Evolutionary conservation across 768 basidiomycete species (phyloP).

Genomic region (Crassisporium funariophilum): DNA sequence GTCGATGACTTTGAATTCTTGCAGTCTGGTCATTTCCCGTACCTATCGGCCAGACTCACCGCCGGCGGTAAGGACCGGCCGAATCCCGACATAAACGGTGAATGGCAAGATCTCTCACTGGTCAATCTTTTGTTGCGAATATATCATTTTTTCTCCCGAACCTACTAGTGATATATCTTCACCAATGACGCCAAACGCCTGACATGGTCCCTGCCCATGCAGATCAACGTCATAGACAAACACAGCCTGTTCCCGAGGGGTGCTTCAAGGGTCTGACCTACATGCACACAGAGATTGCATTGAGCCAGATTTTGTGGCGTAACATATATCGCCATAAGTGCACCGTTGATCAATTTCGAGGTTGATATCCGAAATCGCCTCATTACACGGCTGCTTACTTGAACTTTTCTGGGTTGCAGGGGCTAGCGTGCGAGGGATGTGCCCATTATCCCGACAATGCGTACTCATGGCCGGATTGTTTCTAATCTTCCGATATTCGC

Average conservation of each 20-base stretch:
- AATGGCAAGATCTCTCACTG: slow-evolving; percentile 7
- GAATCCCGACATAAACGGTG: slow-evolving; percentile 26
- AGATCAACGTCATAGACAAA: slow-evolving; percentile 7
- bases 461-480: slow-evolving; percentile 11
- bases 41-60: slow-evolving; percentile 40
- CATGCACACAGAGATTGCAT: not conserved
- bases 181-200: slow-evolving; percentile 4
- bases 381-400: slow-evolving; percentile 32
- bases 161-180: slow-evolving; percentile 3
- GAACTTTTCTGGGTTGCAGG: slow-evolving; percentile 19
- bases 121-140: no score
- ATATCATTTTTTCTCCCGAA: slow-evolving; percentile 8
- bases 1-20: slow-evolving; percentile 32
- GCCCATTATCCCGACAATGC: slow-evolving; percentile 2
- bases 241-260: not conserved
- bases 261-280: not conserved
- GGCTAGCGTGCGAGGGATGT: slow-evolving; percentile 17
- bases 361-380: slow-evolving; percentile 27
- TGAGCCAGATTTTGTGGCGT: slow-evolving; percentile 14
- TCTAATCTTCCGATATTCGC: slow-evolving; percentile 25
- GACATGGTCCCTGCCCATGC: slow-evolving; percentile 3
- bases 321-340: slow-evolving; percentile 14
- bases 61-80: slow-evolving; percentile 32
- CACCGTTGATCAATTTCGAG: slow-evolving; percentile 16
- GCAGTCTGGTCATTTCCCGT: slow-evolving; percentile 44